Conservation (phyloP, 345 rosid species). For the Citrus sp. region DNA sequence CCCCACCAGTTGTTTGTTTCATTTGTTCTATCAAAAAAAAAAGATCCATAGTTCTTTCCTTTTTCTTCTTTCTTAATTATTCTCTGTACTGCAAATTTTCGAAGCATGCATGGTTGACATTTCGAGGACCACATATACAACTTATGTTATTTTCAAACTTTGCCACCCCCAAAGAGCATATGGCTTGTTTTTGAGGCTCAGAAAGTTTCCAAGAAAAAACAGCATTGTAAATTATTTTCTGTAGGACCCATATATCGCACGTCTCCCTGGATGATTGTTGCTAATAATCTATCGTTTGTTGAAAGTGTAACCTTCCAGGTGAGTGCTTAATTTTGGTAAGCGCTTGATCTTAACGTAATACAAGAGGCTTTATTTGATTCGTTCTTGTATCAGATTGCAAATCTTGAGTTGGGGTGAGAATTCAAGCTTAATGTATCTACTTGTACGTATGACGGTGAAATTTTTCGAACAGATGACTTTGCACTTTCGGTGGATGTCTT, state of each 20-base stretch:
- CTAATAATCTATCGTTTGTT: too few species aligned
- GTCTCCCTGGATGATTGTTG: too few species aligned
- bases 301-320: too few species aligned
- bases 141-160: neutral
- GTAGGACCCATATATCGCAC: neutral
- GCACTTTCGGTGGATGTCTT: neutral
- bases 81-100: neutral
- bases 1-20: neutral
- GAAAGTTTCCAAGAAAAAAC: neutral
- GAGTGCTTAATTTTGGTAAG: too few species aligned
- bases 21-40: neutral
- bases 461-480: neutral
- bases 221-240: neutral
- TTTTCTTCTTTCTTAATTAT: neutral
- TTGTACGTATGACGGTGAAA: neutral
- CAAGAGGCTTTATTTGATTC: neutral
- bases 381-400: neutral
- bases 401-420: neutral
- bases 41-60: too few species aligned
- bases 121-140: neutral
- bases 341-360: too few species aligned
- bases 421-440: neutral
- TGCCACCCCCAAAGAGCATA: neutral
- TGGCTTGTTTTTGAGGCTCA: slow-evolving; percentile 1
- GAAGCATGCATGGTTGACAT: neutral